phyloP scores from a whole-genome alignment of 768 basidiomycete species.

The Leccinum uliginosum region DNA sequence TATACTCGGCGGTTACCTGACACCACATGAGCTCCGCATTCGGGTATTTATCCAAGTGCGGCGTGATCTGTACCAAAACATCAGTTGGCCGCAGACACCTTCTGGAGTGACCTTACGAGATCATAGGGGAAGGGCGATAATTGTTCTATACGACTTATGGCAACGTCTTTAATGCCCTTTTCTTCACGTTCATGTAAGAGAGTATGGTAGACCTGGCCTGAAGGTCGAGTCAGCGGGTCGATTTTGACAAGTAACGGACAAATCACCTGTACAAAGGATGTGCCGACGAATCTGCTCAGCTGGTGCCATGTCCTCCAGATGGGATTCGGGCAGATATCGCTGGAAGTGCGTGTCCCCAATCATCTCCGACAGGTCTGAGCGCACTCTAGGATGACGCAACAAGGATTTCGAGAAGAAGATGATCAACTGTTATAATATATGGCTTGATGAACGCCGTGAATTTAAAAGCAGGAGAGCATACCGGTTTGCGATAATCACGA shows the following conservation, averaged over 20 bases:
- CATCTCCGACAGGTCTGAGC: slow-evolving; percentile 87
- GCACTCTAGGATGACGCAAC: slow-evolving; percentile 89
- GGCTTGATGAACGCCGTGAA: background rate
- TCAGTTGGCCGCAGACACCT: slow-evolving; percentile 1
- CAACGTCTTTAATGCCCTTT: slow-evolving; percentile 86
- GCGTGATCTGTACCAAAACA: slow-evolving; percentile 57
- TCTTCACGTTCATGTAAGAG: slow-evolving; percentile 89
- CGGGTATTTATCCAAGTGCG: slow-evolving; percentile 94
- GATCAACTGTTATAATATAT: slow-evolving; percentile 54
- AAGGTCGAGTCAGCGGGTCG: slow-evolving; percentile 1
- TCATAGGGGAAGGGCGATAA: slow-evolving; percentile 98
- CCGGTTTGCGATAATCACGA: slow-evolving; percentile 97
- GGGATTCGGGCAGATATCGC: slow-evolving; percentile 86
- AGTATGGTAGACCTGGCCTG: slow-evolving; percentile 92
- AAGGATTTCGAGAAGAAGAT: slow-evolving; percentile 97
- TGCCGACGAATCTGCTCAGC: slow-evolving; percentile 89
- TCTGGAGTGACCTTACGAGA: slow-evolving; percentile 46
- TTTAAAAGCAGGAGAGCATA: slow-evolving; percentile 31
- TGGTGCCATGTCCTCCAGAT: slow-evolving; percentile 63
- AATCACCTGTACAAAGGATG: slow-evolving; percentile 77
- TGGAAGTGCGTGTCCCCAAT: slow-evolving; percentile 85
- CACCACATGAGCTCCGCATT: slow-evolving; percentile 93
- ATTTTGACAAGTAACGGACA: background rate
- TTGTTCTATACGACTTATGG: slow-evolving; percentile 93
- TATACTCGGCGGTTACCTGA: slow-evolving; percentile 45